Conservation (phyloP, 257 asterid genomes). For the Nicotiana paniculata region DNA sequence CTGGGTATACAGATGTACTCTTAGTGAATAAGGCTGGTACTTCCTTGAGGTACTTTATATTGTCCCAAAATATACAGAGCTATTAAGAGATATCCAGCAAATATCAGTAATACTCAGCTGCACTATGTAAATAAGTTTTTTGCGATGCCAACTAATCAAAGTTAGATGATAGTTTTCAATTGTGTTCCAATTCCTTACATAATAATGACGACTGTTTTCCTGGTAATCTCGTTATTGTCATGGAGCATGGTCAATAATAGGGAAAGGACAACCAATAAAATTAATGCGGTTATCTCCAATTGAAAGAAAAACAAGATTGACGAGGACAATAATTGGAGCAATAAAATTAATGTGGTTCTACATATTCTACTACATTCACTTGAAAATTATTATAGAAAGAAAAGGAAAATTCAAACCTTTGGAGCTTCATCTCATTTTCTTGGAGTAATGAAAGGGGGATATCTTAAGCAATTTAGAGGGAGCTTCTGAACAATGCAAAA, state of each 20-base stretch:
- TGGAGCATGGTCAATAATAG: neutral
- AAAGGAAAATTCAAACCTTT: neutral
- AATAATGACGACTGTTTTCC: neutral
- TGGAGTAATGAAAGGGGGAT: neutral
- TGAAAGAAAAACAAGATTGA: no score
- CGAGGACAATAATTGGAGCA: no score
- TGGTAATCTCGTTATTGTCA: neutral
- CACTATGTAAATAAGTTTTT: neutral
- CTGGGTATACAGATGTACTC: constrained; percentile 24
- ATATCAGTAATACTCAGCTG: constrained; percentile 5
- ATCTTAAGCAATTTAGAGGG: neutral
- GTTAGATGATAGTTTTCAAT: neutral
- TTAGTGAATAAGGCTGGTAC: constrained; percentile 7
- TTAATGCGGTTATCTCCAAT: neutral
- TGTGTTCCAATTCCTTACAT: neutral
- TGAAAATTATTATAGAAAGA: neutral
- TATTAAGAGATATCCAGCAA: neutral
- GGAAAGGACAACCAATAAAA: neutral
- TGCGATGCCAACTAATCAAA: neutral
- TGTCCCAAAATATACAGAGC: neutral
- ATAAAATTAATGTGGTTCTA: neutral
- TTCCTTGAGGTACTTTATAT: neutral
- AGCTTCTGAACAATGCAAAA: neutral
- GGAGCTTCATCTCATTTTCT: neutral
- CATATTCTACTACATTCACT: neutral